Percentiles rank a stretch among this genome's conserved stretches.
Conservation (phyloP, 78 protist genomes). For the Dictyostelium purpureum region DNA sequence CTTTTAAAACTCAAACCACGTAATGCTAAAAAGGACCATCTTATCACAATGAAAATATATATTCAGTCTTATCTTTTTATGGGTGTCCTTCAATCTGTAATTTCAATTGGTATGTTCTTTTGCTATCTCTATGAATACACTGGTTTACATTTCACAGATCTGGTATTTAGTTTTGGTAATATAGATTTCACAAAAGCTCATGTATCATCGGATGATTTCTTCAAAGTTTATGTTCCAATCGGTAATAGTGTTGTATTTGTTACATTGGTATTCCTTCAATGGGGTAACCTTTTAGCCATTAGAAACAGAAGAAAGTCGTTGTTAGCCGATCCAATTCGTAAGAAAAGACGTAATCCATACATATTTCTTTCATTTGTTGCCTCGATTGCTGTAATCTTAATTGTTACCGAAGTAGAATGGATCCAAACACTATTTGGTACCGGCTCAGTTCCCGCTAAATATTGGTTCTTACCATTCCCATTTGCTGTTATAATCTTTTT, state of each 20-base stretch:
- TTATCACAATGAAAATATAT: conserved; percentile 7
- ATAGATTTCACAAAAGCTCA: neutral
- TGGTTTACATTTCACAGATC: conserved; percentile 24
- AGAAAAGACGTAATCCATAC: conserved; percentile 24
- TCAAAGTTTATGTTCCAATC: neutral
- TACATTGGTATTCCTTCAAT: conserved; percentile 24
- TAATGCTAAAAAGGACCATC: conserved; percentile 21
- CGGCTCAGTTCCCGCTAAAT: conserved; percentile 27
- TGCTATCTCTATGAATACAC: conserved; percentile 39
- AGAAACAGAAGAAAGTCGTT: neutral
- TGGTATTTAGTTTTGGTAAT: conserved; percentile 35
- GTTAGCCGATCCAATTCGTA: conserved; percentile 26
- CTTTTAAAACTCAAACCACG: conserved; percentile 44
- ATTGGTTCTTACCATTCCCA: conserved; percentile 89
- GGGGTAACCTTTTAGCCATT: conserved; percentile 25
- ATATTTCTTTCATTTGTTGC: neutral
- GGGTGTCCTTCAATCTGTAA: conserved; percentile 33
- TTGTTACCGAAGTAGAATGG: conserved; percentile 62
- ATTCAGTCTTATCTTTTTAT: conserved; percentile 45
- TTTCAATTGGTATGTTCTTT: conserved; percentile 43
- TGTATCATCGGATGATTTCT: conserved; percentile 13
- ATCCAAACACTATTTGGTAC: conserved; percentile 29
- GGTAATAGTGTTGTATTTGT: conserved; percentile 20
- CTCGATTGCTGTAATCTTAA: conserved; percentile 20
- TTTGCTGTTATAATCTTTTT: conserved; percentile 84